phyloP scores from a whole-genome alignment of 176 grass and related monocot genomes.

The Zizania latifolia region DNA sequence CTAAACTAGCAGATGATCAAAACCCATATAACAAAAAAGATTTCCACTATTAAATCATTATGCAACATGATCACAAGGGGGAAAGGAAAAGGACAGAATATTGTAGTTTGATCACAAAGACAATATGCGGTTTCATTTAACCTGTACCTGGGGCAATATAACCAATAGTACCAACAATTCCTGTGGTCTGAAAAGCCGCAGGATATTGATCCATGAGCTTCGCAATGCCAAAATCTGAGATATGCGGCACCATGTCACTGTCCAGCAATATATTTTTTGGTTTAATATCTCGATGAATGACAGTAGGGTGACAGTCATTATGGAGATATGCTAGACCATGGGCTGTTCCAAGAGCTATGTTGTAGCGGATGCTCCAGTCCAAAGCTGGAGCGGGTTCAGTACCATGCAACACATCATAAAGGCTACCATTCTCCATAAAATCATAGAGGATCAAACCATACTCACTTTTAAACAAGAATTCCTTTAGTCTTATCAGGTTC shows the following conservation, averaged over 20 bases:
- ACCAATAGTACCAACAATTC: slow-evolving; percentile 64
- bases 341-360: slow-evolving; percentile 69
- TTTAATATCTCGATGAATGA: slow-evolving; percentile 83
- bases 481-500: slow-evolving; percentile 61
- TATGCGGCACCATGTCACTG: slow-evolving; percentile 65
- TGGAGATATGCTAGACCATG: slow-evolving; percentile 74
- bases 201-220: slow-evolving; percentile 59
- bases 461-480: slow-evolving; percentile 54
- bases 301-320: slow-evolving; percentile 55
- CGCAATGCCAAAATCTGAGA: slow-evolving; percentile 92
- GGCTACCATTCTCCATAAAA: slow-evolving; percentile 78
- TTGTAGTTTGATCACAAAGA: background rate
- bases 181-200: slow-evolving; percentile 41
- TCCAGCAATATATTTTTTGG: slow-evolving; percentile 81
- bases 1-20: background rate
- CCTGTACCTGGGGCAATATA: slow-evolving; percentile 80
- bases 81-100: background rate
- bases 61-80: background rate
- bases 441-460: slow-evolving; percentile 78
- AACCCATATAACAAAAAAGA: background rate
- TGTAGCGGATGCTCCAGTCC: slow-evolving; percentile 56
- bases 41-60: background rate
- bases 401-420: slow-evolving; percentile 70
- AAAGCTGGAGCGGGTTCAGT: slow-evolving; percentile 31
- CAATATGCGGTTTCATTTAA: background rate